Conservation (phyloP, 306 rosid genomes). For the Comarum palustre region DNA sequence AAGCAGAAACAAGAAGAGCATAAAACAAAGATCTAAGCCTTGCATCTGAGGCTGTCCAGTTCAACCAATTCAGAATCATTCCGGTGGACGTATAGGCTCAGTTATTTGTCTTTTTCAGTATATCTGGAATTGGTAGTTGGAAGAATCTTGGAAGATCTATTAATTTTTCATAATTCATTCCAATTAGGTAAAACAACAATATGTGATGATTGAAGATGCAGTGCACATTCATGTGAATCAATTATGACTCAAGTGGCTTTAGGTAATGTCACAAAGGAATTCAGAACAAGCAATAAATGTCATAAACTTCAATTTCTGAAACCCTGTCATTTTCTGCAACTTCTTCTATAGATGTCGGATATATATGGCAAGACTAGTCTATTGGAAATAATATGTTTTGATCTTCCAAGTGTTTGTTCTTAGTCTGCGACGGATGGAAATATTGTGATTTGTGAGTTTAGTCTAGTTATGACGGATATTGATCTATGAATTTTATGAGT, state of each 20-base stretch:
- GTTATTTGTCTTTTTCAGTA: background rate
- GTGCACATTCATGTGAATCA: background rate
- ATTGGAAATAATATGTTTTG: no score
- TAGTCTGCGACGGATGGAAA: no score
- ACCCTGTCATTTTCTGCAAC: no score
- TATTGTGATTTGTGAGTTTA: no score
- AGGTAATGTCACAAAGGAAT: background rate
- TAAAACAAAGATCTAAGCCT: background rate
- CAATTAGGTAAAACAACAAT: conserved; percentile 1
- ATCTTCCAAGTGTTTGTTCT: no score
- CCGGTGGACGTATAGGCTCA: background rate
- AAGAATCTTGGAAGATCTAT: background rate
- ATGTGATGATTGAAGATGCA: conserved; percentile 8
- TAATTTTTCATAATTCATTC: background rate
- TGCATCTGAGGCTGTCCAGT: conserved; percentile 5
- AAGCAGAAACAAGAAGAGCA: background rate
- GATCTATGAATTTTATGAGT: no score
- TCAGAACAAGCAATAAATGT: background rate
- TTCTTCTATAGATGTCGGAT: no score
- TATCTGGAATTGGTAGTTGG: background rate
- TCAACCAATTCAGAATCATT: conserved; percentile 5
- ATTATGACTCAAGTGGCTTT: background rate
- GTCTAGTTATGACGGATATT: no score
- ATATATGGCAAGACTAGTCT: no score
- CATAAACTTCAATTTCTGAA: no score